phyloP scores from a whole-genome alignment of 768 basidiomycete genomes.

The Suillus subalutaceus region DNA sequence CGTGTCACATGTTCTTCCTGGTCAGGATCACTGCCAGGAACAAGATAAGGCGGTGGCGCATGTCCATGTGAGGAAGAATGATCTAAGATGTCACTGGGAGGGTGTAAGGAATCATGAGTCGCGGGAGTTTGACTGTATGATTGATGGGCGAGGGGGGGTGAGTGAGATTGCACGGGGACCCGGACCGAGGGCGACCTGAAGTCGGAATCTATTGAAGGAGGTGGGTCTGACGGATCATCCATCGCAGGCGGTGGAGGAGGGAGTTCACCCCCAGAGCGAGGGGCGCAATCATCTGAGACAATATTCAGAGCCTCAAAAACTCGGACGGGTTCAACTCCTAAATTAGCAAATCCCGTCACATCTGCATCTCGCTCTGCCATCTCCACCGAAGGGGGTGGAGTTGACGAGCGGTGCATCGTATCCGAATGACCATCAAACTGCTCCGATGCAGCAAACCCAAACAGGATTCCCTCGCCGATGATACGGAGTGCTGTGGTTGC shows the following conservation, averaged over 20 bases:
- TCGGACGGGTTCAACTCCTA: slow-evolving; percentile 55
- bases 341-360: slow-evolving; percentile 64
- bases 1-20: slow-evolving; percentile 56
- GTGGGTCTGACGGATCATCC: slow-evolving; percentile 88
- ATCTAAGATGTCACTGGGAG: slow-evolving; percentile 35
- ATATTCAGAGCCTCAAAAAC: slow-evolving; percentile 62
- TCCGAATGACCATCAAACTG: slow-evolving; percentile 85
- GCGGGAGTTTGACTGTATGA: slow-evolving; percentile 34
- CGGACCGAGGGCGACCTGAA: slow-evolving; percentile 47
- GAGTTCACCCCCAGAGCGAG: slow-evolving; percentile 43
- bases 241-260: slow-evolving; percentile 82
- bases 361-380: slow-evolving; percentile 74
- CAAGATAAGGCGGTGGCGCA: slow-evolving; percentile 82
- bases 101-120: slow-evolving; percentile 35
- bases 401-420: slow-evolving; percentile 61
- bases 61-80: slow-evolving; percentile 48
- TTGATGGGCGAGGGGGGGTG: slow-evolving; percentile 34
- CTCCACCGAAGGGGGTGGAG: slow-evolving; percentile 78
- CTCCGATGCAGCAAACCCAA: slow-evolving; percentile 70
- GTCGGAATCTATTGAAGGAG: slow-evolving; percentile 85
- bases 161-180: slow-evolving; percentile 19
- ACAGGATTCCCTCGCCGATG: slow-evolving; percentile 74
- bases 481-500: slow-evolving; percentile 41
- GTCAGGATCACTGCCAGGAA: slow-evolving; percentile 47
- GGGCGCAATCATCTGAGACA: slow-evolving; percentile 41